Evolutionary conservation across 495 filamentous ascomycete genomes (phyloP).

Genomic region (Penicillium salamii): DNA sequence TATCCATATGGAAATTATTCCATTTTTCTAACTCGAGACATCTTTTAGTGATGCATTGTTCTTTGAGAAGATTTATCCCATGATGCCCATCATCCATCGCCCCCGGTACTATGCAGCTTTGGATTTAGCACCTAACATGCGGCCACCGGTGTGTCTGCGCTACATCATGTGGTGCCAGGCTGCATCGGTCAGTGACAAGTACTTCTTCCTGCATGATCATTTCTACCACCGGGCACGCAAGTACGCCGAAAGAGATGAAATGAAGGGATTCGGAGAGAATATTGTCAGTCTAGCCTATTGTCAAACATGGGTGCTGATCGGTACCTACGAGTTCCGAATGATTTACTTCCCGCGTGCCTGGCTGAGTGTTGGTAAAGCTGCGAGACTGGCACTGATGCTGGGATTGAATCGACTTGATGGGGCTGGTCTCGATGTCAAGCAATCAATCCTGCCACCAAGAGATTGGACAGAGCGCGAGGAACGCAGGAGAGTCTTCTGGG

Average conservation of each 20-base stretch:
- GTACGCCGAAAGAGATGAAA: slow-evolving; percentile 84
- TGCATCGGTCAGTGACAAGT: slow-evolving; percentile 78
- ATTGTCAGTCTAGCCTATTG: slow-evolving; percentile 78
- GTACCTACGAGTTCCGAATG: slow-evolving; percentile 89
- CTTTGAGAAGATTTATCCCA: slow-evolving; percentile 87
- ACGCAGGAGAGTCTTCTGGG: slow-evolving; percentile 89
- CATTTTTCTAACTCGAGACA: slow-evolving; percentile 15
- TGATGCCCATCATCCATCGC: slow-evolving; percentile 83
- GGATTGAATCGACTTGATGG: slow-evolving; percentile 89
- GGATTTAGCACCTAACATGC: slow-evolving; percentile 77
- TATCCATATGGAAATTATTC: not conserved
- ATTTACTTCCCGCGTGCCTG: slow-evolving; percentile 98
- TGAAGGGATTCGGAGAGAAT: slow-evolving; percentile 88
- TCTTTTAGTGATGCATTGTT: slow-evolving; percentile 69
- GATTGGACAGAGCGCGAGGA: slow-evolving; percentile 96
- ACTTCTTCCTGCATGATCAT: slow-evolving; percentile 67
- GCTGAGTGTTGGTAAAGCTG: slow-evolving; percentile 81
- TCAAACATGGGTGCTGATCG: slow-evolving; percentile 78
- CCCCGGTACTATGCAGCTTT: slow-evolving; percentile 80
- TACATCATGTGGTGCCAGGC: slow-evolving; percentile 95
- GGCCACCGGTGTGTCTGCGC: slow-evolving; percentile 83
- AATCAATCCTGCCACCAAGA: slow-evolving; percentile 76
- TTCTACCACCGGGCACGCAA: slow-evolving; percentile 89
- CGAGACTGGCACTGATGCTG: slow-evolving; percentile 84
- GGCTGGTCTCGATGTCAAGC: slow-evolving; percentile 84